Base-by-base conservation (phyloP, 805 yeast species). In the Metschnikowia orientalis region DNA sequence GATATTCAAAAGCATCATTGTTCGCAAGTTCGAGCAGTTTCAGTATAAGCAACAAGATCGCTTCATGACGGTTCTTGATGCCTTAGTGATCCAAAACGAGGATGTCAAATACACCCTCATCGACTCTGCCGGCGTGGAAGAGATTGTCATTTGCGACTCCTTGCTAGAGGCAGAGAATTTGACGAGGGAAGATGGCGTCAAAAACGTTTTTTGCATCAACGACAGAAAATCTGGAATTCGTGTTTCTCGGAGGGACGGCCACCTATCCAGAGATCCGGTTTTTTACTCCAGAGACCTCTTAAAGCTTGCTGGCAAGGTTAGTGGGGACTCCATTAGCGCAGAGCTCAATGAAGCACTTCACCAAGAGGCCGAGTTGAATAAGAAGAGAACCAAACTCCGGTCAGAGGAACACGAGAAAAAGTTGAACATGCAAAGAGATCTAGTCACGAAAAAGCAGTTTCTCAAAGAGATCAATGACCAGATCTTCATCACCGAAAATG, bases 51-150 rank as follows among this genome's bases (percentile, higher is more conserved):
- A 35, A 5, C 33, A 40, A 12, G 23, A 25, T 5, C 31, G 37
- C 6, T 42, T 31, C 18, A 21, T 31, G 9, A 73, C 83, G 0
- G 45, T 88, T 5, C 51, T 77, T 4, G 92, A 87, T 51, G 75
- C 72, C 5, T 49, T 92, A 18, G 66, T 69, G 6, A 67, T 84
- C 35, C 60, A 67, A 0, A 64, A 78, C 38, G 75, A 73, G 25
- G 69, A 71, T 23, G 68, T 80, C 6, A 67, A 71, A 46, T 79
- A 75, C 44, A 58, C 81, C 2, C 54, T 88, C 28, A 78, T 88
- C 31, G 95, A 85, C 56, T 43, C 68, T 3, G 66, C 68, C 24
- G 64, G 59, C 26, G 69, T 84, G 28, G 95, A 89, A 48, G 64
- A 70, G 8, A 59, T 71, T 1, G 59, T 82, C 0, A 53, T 88